Percentiles rank a stretch among this genome's conserved stretches.
Conservation (phyloP, 768 basidiomycete genomes). For the Tylopilus balloui region DNA sequence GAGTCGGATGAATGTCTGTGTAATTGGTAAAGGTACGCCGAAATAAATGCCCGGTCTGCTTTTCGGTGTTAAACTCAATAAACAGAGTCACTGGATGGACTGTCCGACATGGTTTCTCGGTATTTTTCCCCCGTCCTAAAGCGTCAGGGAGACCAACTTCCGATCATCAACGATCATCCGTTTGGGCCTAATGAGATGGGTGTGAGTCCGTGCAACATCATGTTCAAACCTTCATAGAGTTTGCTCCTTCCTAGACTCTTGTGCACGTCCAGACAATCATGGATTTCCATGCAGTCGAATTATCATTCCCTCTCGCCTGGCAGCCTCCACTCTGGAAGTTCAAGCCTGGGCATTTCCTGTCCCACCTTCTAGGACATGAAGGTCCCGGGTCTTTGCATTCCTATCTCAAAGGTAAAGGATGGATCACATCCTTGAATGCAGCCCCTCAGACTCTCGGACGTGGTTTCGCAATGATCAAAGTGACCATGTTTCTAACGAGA, state of each 20-base stretch:
- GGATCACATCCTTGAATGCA: slow-evolving; percentile 71
- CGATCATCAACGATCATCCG: slow-evolving; percentile 67
- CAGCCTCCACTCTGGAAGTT: slow-evolving; percentile 70
- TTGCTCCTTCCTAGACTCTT: slow-evolving; percentile 49
- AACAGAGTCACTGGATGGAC: slow-evolving; percentile 70
- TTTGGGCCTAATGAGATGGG: slow-evolving; percentile 69
- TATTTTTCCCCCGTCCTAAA: slow-evolving; percentile 72
- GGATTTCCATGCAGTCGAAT: slow-evolving; percentile 78
- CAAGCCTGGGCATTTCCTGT: slow-evolving; percentile 73
- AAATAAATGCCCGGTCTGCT: neutral
- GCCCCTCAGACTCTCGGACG: slow-evolving; percentile 69
- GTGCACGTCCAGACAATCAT: slow-evolving; percentile 88
- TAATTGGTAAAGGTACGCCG: slow-evolving; percentile 68
- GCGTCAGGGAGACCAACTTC: slow-evolving; percentile 54
- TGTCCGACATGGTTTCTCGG: slow-evolving; percentile 55
- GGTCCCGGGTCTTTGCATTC: slow-evolving; percentile 89
- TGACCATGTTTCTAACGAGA: slow-evolving; percentile 74
- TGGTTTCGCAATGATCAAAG: slow-evolving; percentile 87
- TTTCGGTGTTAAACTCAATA: slow-evolving; percentile 1
- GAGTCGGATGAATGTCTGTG: slow-evolving; percentile 72
- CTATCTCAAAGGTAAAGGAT: slow-evolving; percentile 84
- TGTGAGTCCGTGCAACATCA: slow-evolving; percentile 40
- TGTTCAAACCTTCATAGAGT: slow-evolving; percentile 8
- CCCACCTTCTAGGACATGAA: slow-evolving; percentile 87
- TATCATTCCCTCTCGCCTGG: slow-evolving; percentile 74